phyloP scores from a whole-genome alignment of 495 filamentous ascomycete genomes.

The Xylaria venustula region DNA sequence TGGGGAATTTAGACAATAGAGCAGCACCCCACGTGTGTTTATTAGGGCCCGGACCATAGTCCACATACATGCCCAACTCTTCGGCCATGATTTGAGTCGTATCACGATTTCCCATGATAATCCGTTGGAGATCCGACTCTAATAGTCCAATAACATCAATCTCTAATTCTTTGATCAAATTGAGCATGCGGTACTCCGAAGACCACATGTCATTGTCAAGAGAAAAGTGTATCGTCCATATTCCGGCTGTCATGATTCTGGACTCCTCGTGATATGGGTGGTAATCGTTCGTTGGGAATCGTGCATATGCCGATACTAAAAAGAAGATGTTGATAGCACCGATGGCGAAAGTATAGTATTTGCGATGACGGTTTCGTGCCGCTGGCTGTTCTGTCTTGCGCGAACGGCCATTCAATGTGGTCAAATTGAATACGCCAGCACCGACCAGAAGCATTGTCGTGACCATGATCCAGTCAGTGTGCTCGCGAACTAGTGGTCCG shows the following conservation, averaged over 20 bases:
- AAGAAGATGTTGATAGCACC: slow-evolving; percentile 74
- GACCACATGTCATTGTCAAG: slow-evolving; percentile 99
- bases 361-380: slow-evolving; percentile 37
- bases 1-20: slow-evolving; percentile 94
- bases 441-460: slow-evolving; percentile 82
- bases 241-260: slow-evolving; percentile 85
- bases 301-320: slow-evolving; percentile 78
- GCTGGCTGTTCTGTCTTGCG: slow-evolving; percentile 1
- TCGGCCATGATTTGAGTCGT: slow-evolving; percentile 94
- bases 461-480: slow-evolving; percentile 92
- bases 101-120: slow-evolving; percentile 99
- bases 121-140: slow-evolving; percentile 90
- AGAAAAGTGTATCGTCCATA: slow-evolving; percentile 99
- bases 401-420: slow-evolving; percentile 40
- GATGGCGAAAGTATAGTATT: slow-evolving; percentile 52
- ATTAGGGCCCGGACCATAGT: slow-evolving; percentile 96
- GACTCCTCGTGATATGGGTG: slow-evolving; percentile 83
- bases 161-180: slow-evolving; percentile 89
- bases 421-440: slow-evolving; percentile 76
- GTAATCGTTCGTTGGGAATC: slow-evolving; percentile 92
- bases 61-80: slow-evolving; percentile 96
- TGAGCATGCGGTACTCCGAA: slow-evolving; percentile 88
- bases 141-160: slow-evolving; percentile 92
- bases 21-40: slow-evolving; percentile 98
- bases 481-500: slow-evolving; percentile 87